A percentile compares a stretch with the other conserved stretches of the same genome.
Evolutionary conservation across 2,329 filamentous ascomycete species (phyloP).

Genomic region (Colletotrichum sp.): DNA sequence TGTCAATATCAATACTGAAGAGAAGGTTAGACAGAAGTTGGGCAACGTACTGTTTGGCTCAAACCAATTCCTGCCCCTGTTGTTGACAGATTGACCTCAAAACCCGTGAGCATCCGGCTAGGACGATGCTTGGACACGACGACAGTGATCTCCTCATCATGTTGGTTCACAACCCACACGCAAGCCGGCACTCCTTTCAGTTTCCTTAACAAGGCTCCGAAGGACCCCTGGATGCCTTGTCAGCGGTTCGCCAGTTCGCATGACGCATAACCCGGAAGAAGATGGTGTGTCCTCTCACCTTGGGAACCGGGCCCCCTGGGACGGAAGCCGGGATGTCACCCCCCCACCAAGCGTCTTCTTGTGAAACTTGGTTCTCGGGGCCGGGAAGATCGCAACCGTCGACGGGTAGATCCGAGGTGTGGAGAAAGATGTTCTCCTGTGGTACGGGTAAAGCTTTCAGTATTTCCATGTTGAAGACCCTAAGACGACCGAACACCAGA

Average conservation of each 20-base stretch:
- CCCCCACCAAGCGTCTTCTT: neutral
- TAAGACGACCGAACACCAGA: rapidly evolving
- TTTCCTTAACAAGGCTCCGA: neutral
- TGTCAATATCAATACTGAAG: neutral
- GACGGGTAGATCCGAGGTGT: neutral
- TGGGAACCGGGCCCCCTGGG: neutral
- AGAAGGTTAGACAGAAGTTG: rapidly evolving
- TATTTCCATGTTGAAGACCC: neutral
- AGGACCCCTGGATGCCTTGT: neutral
- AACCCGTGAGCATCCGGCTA: neutral
- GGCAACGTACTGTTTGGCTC: neutral
- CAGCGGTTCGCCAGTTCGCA: neutral
- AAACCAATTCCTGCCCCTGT: neutral
- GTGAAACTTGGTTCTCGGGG: neutral
- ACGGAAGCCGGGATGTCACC: neutral
- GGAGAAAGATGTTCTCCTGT: neutral
- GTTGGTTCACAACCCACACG: neutral
- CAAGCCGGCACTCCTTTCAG: neutral
- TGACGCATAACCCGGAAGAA: neutral
- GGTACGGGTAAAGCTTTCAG: neutral
- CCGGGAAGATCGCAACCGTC: neutral
- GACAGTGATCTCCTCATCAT: neutral
- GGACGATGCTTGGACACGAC: neutral
- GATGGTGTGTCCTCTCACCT: neutral
- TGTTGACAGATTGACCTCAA: neutral